Evolutionary conservation across 2,329 filamentous ascomycete species (phyloP).

Genomic region (Chaetomium sp.): DNA sequence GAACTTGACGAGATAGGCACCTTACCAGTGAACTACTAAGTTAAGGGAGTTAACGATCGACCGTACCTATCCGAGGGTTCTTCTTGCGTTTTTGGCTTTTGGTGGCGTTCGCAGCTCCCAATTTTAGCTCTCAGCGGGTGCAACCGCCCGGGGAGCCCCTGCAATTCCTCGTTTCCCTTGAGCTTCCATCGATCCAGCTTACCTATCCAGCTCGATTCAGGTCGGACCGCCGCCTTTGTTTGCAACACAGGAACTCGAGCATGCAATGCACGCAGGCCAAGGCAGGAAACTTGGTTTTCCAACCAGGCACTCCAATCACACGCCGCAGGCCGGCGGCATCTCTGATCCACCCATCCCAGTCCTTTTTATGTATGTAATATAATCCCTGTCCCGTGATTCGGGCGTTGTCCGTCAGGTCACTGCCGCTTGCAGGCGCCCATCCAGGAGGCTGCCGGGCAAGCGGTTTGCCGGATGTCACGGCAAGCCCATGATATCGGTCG

Average conservation of each 20-base stretch:
- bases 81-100: not conserved
- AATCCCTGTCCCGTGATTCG: not conserved
- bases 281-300: not conserved
- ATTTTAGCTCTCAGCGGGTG: conserved; percentile 10
- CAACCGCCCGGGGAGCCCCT: not conserved
- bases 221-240: not conserved
- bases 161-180: conserved; percentile 10
- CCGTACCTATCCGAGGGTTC: not conserved
- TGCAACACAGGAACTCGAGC: not conserved
- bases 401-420: not conserved
- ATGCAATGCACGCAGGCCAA: not conserved
- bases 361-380: too few species aligned
- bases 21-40: too few species aligned
- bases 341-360: not conserved
- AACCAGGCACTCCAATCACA: not conserved
- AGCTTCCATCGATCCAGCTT: not conserved
- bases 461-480: conserved; percentile 10
- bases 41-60: too few species aligned
- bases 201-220: not conserved
- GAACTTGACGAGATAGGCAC: not conserved
- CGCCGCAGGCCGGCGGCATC: not conserved
- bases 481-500: not conserved
- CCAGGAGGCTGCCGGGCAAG: not conserved
- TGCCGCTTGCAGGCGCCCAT: not conserved
- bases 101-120: conserved; percentile 15